phyloP scores from a whole-genome alignment of 805 yeast genomes.

The Myxozyma sirexii region DNA sequence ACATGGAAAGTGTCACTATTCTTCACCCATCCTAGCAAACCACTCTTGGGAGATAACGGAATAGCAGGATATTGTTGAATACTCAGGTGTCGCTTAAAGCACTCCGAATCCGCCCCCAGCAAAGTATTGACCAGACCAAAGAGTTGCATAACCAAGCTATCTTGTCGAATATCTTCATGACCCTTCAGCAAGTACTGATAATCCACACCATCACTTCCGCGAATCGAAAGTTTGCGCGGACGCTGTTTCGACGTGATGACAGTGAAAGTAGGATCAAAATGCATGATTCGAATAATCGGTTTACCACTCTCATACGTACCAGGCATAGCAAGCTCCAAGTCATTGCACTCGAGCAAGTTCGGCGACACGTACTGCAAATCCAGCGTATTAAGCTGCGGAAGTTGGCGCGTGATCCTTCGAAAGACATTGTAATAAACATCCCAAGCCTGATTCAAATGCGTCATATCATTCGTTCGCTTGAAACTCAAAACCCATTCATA shows the following conservation, averaged over 20 bases:
- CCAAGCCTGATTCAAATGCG: slow-evolving; percentile 96
- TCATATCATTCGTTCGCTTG: slow-evolving; percentile 79
- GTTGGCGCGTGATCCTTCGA: slow-evolving; percentile 83
- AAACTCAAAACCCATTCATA: slow-evolving; percentile 89
- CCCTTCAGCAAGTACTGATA: slow-evolving; percentile 86
- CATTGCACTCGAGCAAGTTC: slow-evolving; percentile 71
- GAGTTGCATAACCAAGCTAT: slow-evolving; percentile 94
- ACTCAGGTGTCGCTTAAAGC: slow-evolving; percentile 92
- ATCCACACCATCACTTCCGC: slow-evolving; percentile 90
- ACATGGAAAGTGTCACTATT: slow-evolving; percentile 96
- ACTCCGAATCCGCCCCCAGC: slow-evolving; percentile 86
- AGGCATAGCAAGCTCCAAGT: slow-evolving; percentile 87
- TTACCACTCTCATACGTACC: slow-evolving; percentile 89
- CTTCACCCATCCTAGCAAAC: slow-evolving; percentile 95
- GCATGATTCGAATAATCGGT: slow-evolving; percentile 68
- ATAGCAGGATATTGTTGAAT: slow-evolving; percentile 91
- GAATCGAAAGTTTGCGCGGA: slow-evolving; percentile 78
- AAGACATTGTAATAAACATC: slow-evolving; percentile 93
- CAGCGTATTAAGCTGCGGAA: slow-evolving; percentile 81
- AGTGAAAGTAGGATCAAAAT: slow-evolving; percentile 78
- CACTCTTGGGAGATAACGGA: slow-evolving; percentile 96
- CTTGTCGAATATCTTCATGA: slow-evolving; percentile 97
- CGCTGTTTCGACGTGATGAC: slow-evolving; percentile 95
- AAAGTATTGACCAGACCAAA: slow-evolving; percentile 94
- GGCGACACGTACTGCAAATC: slow-evolving; percentile 96